A percentile compares a stretch with the other conserved stretches of the same genome.
Conservation (phyloP, 1,284 basidiomycete species). For the Microbotryomycetes sp. region DNA sequence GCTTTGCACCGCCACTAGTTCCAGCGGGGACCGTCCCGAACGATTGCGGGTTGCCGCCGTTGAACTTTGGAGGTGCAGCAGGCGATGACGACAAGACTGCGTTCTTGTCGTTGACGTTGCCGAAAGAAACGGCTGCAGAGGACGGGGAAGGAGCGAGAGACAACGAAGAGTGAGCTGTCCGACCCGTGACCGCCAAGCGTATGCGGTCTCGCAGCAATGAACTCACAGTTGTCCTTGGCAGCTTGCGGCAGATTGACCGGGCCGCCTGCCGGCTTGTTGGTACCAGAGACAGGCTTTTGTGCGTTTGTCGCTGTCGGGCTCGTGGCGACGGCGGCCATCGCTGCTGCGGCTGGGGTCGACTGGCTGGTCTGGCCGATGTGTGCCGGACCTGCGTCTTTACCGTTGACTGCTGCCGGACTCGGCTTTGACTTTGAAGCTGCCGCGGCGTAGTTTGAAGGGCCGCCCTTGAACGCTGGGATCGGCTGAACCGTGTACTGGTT, state of each 20-base stretch:
- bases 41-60: conserved; percentile 37
- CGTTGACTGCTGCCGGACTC: conserved; percentile 29
- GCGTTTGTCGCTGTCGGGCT: conserved; percentile 8
- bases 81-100: conserved; percentile 43
- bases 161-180: background rate
- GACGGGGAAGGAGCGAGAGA: background rate
- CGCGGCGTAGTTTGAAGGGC: conserved; percentile 21
- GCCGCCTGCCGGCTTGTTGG: background rate
- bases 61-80: conserved; percentile 39
- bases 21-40: conserved; percentile 36
- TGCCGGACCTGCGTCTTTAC: conserved; percentile 27
- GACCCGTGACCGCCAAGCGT: too few species aligned
- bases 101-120: conserved; percentile 42
- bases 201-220: too few species aligned
- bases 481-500: background rate
- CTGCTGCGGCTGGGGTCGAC: conserved; percentile 12
- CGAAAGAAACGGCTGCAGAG: conserved; percentile 41
- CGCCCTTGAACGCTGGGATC: conserved; percentile 12
- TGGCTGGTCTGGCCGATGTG: conserved; percentile 14
- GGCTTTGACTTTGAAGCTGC: conserved; percentile 30
- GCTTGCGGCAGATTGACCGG: conserved; percentile 18
- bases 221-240: conserved; percentile 2
- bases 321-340: conserved; percentile 17
- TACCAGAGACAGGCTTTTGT: background rate
- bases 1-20: conserved; percentile 6